Evolutionary conservation across 148 eudicot genomes (phyloP), one percentile per base, ranked within the genome.

Genomic region (Camellia lanceoleosa): DNA sequence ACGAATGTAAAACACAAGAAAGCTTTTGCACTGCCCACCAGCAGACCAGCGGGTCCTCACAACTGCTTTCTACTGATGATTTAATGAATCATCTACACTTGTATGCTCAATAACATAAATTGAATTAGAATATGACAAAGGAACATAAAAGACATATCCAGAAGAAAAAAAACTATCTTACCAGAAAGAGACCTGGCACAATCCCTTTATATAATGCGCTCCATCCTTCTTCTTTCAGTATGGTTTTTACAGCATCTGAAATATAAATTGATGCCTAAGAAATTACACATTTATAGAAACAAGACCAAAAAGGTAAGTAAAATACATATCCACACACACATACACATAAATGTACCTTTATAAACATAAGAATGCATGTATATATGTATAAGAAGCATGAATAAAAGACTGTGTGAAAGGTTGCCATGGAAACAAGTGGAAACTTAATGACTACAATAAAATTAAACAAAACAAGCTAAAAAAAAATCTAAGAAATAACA

Each of bases 161-260:
- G 38, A 74, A 75, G 59, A 61, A 62, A 7, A 30, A 18, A 23
- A 55, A 30, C 43, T 73, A 76, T 42, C 89, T 84, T 84, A 97
- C 98, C 95, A 97, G 90, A 82, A 97, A 91, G 58, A 94, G 97
- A 80, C 98, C 86, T 77, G 95, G 98, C 73, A 87, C 85, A 75
- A 97, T 87, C 79, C 99, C 99, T 90, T 85, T 91, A 81, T 97
- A 94, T 68, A 97, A 89, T 55, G 98, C 91, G 75, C 89, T 90
- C 99, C 95, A 94, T 51, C 99, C 99, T 90, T 97, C 99, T 89
- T 97, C 99, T 87, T 87, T 97, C 83, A 92, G 38, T 87, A 97
- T 94, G 83, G 99, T 97, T 86, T 88, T 87, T 58, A 97, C 83
- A 83, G 99, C 99, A 92, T 94, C 99, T 97, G 90, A 86, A 81